A percentile compares a stretch with the other conserved stretches of the same genome.
These are phyloP conservation scores for Epichloe coenophiala DNA, from an alignment of 2,329 filamentous ascomycete species.

Conservation along the genomic window DNA sequence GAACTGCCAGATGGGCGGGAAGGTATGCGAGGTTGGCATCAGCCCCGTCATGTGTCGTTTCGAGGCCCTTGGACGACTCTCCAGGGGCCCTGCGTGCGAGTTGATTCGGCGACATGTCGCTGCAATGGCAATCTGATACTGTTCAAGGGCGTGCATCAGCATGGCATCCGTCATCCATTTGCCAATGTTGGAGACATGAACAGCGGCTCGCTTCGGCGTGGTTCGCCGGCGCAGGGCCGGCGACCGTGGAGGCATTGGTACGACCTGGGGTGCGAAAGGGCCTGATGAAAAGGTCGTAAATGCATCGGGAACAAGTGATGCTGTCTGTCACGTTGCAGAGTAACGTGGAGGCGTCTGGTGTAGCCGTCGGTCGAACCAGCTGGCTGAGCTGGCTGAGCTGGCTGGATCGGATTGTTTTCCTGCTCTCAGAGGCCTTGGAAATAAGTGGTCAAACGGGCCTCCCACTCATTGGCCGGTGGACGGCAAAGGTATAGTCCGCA, in stretches of 20 bases:
- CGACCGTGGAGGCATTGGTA: constrained; percentile 19
- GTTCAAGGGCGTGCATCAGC: constrained; percentile 20
- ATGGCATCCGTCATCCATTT: constrained; percentile 20
- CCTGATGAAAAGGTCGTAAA: background rate
- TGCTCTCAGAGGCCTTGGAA: background rate
- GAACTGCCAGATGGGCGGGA: constrained; percentile 32
- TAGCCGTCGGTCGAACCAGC: background rate
- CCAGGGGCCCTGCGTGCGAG: constrained; percentile 39
- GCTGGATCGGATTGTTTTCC: background rate
- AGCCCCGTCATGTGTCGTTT: constrained; percentile 41
- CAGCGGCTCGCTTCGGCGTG: constrained; percentile 7
- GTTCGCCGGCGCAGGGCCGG: constrained; percentile 14
- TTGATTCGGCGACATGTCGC: constrained; percentile 18
- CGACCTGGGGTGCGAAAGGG: background rate
- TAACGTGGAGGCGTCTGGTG: background rate
- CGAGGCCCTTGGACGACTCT: constrained; percentile 38
- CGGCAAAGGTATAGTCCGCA: background rate
- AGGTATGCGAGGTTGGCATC: constrained; percentile 24
- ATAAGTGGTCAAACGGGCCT: background rate
- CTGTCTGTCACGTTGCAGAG: background rate
- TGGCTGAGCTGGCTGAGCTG: background rate
- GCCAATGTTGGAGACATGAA: constrained; percentile 10
- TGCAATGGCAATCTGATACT: constrained; percentile 12
- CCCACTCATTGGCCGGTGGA: background rate
- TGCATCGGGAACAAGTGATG: background rate